phyloP scores from a whole-genome alignment of 2,329 filamentous ascomycete genomes.

The Geosmithia flava region DNA sequence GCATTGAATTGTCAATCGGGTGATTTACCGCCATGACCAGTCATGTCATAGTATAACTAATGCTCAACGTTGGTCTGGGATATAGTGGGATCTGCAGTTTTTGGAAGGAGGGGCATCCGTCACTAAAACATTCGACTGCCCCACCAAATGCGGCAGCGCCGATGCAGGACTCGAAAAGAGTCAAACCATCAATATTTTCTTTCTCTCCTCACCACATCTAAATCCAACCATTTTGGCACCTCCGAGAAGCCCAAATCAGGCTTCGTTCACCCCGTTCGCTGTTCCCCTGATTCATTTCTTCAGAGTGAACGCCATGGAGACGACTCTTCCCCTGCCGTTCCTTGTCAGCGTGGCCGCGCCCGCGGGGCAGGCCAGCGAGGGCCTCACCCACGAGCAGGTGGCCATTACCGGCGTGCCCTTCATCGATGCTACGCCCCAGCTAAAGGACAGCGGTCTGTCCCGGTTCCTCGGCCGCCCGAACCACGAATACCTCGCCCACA shows the following conservation, averaged over 20 bases:
- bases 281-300: neutral
- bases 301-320: slow-evolving; percentile 37
- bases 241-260: neutral
- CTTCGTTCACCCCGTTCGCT: neutral
- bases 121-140: neutral
- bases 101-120: neutral
- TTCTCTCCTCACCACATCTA: neutral
- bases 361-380: slow-evolving; percentile 28
- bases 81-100: neutral
- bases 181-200: neutral
- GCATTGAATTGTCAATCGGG: neutral
- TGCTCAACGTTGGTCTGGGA: too few relatives aligned
- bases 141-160: neutral
- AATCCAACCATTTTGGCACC: neutral
- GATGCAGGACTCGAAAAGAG: slow-evolving; percentile 3
- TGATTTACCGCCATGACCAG: neutral
- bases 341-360: slow-evolving; percentile 44
- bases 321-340: slow-evolving; percentile 51
- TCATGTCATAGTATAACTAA: neutral
- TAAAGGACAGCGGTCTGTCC: slow-evolving; percentile 28
- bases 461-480: slow-evolving; percentile 36
- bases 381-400: slow-evolving; percentile 44
- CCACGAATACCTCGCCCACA: slow-evolving; percentile 49
- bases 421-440: slow-evolving; percentile 37
- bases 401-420: slow-evolving; percentile 47